Evolutionary conservation across 2,329 filamentous ascomycete genomes (phyloP), one percentile per base, ranked within the genome.

Genomic region (Nigrospora sphaerica): DNA sequence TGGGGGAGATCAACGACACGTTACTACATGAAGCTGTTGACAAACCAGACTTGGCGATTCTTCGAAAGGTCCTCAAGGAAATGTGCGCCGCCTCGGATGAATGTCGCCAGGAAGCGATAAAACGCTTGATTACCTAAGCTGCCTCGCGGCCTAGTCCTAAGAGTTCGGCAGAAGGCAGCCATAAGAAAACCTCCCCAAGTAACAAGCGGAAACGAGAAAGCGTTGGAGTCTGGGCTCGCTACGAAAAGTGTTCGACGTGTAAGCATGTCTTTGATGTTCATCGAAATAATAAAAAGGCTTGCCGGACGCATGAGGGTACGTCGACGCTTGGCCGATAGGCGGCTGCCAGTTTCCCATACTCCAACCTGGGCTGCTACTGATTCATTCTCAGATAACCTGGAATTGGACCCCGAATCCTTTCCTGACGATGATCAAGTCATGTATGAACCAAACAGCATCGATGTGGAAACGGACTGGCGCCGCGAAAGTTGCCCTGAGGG

Each of bases 381-480:
- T n/a, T n/a, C n/a, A n/a, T 13, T 28, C 14, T 14, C 13, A 39
- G 36, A 32, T 17, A 0, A 9, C 16, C 17, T 47, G 6, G 10
- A 31, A 0, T 4, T 47, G 12, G 40, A 43, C 34, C 1, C 5
- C 0, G 40, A 47, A 2, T 12, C 9, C 17, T 47, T 47, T n/a
- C 34, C 34, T 12, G 34, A 47, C 11, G 45, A 47, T 2, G 45
- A 47, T 13, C 1, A 35, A 7, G 34, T 46, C 3, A 5, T 4
- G 38, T 18, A 18, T 5, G 6, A 23, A 12, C 36, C 36, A 6
- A 12, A 23, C 9, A 13, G 5, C 14, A 32, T 40, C 7, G 40
- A 47, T 33, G 32, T 36, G 10, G 7, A 43, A 4, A 43, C 39
- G 7, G 45, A 47, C 35, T 47, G 45, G 39, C 45, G 45, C 19